Evolutionary conservation across 345 rosid species (phyloP).

Genomic region (Citrus sinensis): DVS_A1.0 CM039169.1:3632501-3633000

Average conservation of each 20-base stretch:
- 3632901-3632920: background rate
- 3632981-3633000: background rate
- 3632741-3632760: constrained; percentile 13
- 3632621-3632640: constrained; percentile 13
- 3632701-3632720: background rate
- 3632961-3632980: background rate
- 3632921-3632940: constrained; percentile 22
- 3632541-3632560: background rate
- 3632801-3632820: constrained; percentile 18
- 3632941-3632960: constrained; percentile 27
- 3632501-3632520: too few relatives aligned
- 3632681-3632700: background rate
- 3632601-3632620: background rate
- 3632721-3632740: background rate
- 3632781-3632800: constrained; percentile 10
- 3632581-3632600: background rate
- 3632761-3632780: constrained; percentile 39
- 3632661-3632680: background rate
- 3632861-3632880: background rate
- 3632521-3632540: background rate
- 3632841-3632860: background rate
- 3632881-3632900: background rate
- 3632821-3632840: constrained; percentile 10
- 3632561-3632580: background rate
- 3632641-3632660: background rate